These are phyloP conservation scores for Penstemon davidsonii DNA, from an alignment of 257 asterid genomes.

Conservation along the genomic window DNA sequence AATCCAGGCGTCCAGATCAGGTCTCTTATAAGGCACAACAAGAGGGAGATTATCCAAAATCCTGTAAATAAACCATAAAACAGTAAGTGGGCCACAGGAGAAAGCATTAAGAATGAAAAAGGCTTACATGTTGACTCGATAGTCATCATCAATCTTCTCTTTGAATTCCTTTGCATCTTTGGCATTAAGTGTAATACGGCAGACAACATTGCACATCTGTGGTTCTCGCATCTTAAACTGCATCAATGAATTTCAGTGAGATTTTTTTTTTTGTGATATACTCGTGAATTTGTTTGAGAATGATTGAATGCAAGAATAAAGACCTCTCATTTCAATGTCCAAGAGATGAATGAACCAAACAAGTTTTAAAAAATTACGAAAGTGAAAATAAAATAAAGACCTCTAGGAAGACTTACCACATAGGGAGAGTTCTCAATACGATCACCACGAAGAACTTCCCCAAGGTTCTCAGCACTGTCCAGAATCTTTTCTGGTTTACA, in stretches of 20 bases:
- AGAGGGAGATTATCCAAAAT: constrained; percentile 92
- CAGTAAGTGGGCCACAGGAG: constrained; percentile 1
- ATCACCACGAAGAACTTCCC: constrained; percentile 79
- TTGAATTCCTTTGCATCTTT: constrained; percentile 56
- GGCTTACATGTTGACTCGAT: constrained; percentile 57
- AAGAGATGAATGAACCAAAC: too few species aligned
- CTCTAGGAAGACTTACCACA: constrained; percentile 37
- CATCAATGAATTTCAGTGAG: constrained; percentile 25
- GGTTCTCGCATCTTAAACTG: constrained; percentile 73
- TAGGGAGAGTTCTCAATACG: constrained; percentile 74
- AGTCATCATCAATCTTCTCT: constrained; percentile 61
- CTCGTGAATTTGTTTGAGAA: too few species aligned
- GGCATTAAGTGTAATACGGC: constrained; percentile 41
- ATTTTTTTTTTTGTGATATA: background rate
- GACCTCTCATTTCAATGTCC: too few species aligned
- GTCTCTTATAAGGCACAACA: constrained; percentile 67
- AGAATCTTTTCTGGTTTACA: constrained; percentile 55
- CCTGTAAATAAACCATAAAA: constrained; percentile 45
- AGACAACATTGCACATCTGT: constrained; percentile 50
- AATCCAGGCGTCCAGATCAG: constrained; percentile 47
- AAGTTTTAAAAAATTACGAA: too few species aligned
- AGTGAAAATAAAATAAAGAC: background rate
- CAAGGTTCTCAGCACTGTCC: constrained; percentile 71
- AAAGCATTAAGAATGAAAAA: constrained; percentile 11
- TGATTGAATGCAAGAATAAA: too few species aligned